Percentiles rank a stretch among this genome's conserved stretches.
These are phyloP conservation scores for Neurospora sp. DNA, from an alignment of 495 filamentous ascomycete genomes.

Conservation along the genomic window DNA sequence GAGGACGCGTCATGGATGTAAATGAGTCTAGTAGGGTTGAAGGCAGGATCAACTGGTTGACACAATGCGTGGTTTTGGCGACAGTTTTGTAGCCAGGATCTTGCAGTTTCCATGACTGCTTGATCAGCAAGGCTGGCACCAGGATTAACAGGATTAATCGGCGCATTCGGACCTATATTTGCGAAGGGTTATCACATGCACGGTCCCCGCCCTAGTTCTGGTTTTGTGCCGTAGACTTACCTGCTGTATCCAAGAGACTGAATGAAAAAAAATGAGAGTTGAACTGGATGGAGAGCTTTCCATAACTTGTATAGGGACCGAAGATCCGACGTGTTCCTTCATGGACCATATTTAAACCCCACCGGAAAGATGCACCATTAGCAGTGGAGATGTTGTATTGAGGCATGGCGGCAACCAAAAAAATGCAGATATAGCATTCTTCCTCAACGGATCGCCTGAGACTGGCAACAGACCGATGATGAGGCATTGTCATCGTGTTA, in stretches of 20 bases:
- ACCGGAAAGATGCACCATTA: too few relatives aligned
- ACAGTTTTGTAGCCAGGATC: background rate
- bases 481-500: fast-evolving
- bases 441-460: background rate
- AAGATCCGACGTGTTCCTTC: fast-evolving
- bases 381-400: fast-evolving
- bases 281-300: fast-evolving
- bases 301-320: background rate
- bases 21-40: background rate
- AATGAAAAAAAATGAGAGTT: fast-evolving
- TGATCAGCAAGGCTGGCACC: background rate
- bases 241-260: background rate
- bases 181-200: background rate
- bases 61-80: background rate
- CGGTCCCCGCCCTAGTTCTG: background rate
- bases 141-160: background rate
- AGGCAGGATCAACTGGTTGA: background rate
- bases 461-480: background rate
- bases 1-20: background rate
- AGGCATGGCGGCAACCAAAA: background rate
- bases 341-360: too few relatives aligned
- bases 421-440: background rate
- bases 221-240: background rate
- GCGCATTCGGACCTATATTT: background rate
- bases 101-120: background rate